phyloP scores from a whole-genome alignment of 31 red algal genomes.

The Asparagopsis taxiformis region DNA sequence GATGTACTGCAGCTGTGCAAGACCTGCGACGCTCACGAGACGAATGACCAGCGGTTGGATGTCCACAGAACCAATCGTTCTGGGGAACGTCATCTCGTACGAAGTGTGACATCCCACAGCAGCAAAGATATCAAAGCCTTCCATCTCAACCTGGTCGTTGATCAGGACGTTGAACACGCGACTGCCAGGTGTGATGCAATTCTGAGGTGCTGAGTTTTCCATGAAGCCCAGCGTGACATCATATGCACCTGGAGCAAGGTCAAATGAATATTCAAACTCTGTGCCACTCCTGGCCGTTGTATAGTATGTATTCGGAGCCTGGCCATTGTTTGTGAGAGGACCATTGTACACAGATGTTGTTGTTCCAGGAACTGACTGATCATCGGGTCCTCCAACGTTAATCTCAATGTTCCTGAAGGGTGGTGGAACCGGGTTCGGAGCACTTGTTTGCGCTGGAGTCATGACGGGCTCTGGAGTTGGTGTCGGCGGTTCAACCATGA shows the following conservation, averaged over 20 bases:
- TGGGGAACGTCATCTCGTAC: slow-evolving; percentile 1
- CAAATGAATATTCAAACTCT: slow-evolving; percentile 44
- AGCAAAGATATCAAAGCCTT: slow-evolving; percentile 60
- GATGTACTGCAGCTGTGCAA: slow-evolving; percentile 36
- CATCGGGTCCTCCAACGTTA: slow-evolving; percentile 9
- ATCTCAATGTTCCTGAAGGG: slow-evolving; percentile 4
- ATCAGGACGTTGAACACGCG: slow-evolving; percentile 71
- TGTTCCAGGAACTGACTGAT: background rate
- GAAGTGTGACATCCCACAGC: too few species aligned
- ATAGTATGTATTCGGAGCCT: slow-evolving; percentile 1
- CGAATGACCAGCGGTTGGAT: slow-evolving; percentile 20
- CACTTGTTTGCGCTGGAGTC: too few species aligned
- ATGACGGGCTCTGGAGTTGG: too few species aligned
- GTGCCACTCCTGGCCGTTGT: slow-evolving; percentile 12
- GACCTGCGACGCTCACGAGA: slow-evolving; percentile 25
- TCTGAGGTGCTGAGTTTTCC: slow-evolving; percentile 23
- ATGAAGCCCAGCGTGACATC: slow-evolving; percentile 50
- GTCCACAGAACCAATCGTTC: slow-evolving; percentile 13
- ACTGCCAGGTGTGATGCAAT: slow-evolving; percentile 13
- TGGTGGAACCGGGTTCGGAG: too few species aligned
- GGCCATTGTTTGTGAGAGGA: background rate
- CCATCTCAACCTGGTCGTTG: slow-evolving; percentile 27
- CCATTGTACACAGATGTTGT: background rate
- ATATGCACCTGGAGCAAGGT: slow-evolving; percentile 61
- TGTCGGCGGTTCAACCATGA: too few species aligned